Conservation (phyloP, 139 green algal species). For the Raphidocelis subcapitata region DNA sequence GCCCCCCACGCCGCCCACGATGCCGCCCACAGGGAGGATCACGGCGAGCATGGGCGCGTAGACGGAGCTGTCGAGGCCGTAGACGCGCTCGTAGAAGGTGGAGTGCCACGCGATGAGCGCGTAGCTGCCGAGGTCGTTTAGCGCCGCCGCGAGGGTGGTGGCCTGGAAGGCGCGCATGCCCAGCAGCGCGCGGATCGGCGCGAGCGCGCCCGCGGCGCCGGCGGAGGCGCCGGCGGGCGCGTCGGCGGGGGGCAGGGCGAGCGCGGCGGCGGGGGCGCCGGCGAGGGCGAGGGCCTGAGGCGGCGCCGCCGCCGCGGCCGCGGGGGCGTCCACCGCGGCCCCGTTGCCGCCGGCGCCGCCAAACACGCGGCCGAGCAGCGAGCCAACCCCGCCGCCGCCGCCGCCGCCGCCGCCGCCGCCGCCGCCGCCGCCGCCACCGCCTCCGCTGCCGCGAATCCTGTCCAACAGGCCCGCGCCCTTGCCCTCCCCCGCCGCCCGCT, state of each 20-base stretch:
- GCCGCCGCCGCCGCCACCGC: neutral
- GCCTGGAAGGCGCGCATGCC: slow-evolving; percentile 53
- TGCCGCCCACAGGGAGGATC: slow-evolving; percentile 81
- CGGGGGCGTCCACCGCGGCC: no score
- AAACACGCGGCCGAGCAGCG: no score
- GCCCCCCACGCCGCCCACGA: slow-evolving; percentile 80
- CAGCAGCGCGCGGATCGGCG: slow-evolving; percentile 37
- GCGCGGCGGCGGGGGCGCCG: no score
- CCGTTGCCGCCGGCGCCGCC: no score
- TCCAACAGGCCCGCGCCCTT: no score
- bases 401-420: neutral
- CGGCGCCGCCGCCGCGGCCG: no score
- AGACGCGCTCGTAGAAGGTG: slow-evolving; percentile 88
- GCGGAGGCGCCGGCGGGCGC: no score
- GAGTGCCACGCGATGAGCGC: slow-evolving; percentile 87
- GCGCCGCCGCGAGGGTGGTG: slow-evolving; percentile 68
- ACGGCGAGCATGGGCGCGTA: slow-evolving; percentile 86
- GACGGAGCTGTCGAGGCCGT: slow-evolving; percentile 52
- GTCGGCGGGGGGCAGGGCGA: no score
- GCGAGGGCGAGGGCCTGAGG: no score
- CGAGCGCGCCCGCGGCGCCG: no score
- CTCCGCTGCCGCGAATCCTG: neutral
- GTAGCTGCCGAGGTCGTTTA: slow-evolving; percentile 89
- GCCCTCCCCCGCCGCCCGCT: neutral
- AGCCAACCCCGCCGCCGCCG: neutral